Evolutionary conservation across 331 rosid genomes (phyloP), one percentile per base, ranked within the genome.

Genomic region (Malus hybrid): DNA sequence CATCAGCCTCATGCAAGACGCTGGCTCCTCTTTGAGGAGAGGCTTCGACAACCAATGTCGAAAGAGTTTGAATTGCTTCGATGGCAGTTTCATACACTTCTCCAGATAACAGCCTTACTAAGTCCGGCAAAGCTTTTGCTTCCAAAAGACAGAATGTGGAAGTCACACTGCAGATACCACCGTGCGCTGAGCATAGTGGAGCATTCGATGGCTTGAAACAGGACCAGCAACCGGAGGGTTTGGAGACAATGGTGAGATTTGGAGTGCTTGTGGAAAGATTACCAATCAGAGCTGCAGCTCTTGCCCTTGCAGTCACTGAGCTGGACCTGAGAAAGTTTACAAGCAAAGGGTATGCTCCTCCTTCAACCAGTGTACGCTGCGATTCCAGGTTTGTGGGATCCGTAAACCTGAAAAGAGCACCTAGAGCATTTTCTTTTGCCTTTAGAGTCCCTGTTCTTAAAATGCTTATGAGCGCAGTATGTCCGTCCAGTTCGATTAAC

Each of bases 341-440:
- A 57, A 92, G 93, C 80, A 88, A 73, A 62, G 97, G 96, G 70
- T 92, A 90, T 48, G 81, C 87, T 33, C 93, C 96, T 0, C 79
- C 85, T 24, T 83, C 90, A 14, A 92, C 97, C 74, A 92, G 71
- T 71, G 74, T 86, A 0, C 76, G 86, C 46, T 92, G 97, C 0
- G 96, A 85, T 63, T 88, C 85, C 0, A 85, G 78, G 15, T 90
- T 81, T 64, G 86, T 85, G 59, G 97, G 96, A 80, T 90, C 97
- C 34, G 97, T 85, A 84, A 92, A 90, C 83, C 97, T 88, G 79
- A 92, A 92, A 78, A 92, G 91, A 75, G 97, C 96, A 77, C 90
- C 83, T n/a, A 90, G 89, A 60, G 97, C 97, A 70, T 89, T 88
- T 77, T 92, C 96, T 77, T 90, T 90, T 27, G 93, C 93, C 81